Evolutionary conservation across 2,329 filamentous ascomycete species (phyloP), one percentile per base, ranked within the genome.

Genomic region (Colletotrichum gloeosporioides): DNA sequence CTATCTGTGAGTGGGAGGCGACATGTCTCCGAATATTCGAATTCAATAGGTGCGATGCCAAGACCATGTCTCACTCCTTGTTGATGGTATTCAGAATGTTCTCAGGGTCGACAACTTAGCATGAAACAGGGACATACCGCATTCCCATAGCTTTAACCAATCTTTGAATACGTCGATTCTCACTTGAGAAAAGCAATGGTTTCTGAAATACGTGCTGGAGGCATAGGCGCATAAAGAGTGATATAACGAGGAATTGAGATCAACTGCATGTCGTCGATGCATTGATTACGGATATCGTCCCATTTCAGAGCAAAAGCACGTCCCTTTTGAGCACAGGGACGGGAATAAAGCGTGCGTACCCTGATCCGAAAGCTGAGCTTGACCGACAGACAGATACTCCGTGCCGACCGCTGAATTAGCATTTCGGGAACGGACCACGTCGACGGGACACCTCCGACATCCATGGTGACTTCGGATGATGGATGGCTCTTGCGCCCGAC

Each of bases 351-450:
- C 34, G 25, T 62, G 27, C 25, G 57, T 31, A 13, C 16, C 59
- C 27, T 32, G n/a, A 31, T 29, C 22, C 29, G 22, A 59, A 44
- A 39, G 18, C 12, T 53, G 44, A 53, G 44, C 44, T 53, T 53
- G 44, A 22, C 44, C 44, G 44, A 49, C 18, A 49, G 44, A 49
- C 44, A 49, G 44, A 49, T 10, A 53, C 44, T 53, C 44, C 44
- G 44, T 53, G n/a, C 69, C 31, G 63, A 67, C 49, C 18, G 32
- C 69, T 25, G 64, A 25, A 61, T 61, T 73, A 69, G 70, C 59
- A 76, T 76, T 74, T 69, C 59, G 63, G 70, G 74, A 74, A 65
- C 44, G 65, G 65, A 49, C 74, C 64, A 63, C 13, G 18, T 8
- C 34, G 64, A 73, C 69, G 55, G 69, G 69, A 73, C 32, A 63